Conservation (phyloP, 2,329 filamentous ascomycete species). For the Tolypocladium inflatum region DNA sequence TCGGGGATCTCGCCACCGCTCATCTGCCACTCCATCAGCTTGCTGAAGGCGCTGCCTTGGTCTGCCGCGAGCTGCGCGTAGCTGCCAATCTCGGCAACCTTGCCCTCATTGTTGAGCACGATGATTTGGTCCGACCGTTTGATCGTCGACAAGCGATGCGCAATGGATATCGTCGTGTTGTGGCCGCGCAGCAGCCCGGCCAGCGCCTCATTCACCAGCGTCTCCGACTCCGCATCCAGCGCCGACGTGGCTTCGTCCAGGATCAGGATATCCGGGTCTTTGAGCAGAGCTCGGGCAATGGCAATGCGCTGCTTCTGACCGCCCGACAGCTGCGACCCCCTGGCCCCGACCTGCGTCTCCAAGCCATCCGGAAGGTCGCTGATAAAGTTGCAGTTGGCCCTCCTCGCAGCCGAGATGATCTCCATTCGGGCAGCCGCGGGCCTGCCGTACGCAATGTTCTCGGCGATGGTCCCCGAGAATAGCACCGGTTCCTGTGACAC, state of each 20-base stretch:
- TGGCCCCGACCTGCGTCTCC: constrained; percentile 85
- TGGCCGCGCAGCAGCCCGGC: constrained; percentile 70
- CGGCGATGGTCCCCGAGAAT: constrained; percentile 74
- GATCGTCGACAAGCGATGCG: constrained; percentile 90
- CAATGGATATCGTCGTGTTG: constrained; percentile 96
- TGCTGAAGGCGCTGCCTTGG: constrained; percentile 76
- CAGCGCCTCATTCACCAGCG: constrained; percentile 86
- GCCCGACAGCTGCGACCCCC: constrained; percentile 87
- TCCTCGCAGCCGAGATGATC: constrained; percentile 76
- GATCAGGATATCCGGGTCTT: constrained; percentile 93
- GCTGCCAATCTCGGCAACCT: constrained; percentile 81
- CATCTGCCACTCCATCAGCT: constrained; percentile 98
- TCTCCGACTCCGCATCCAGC: constrained; percentile 92
- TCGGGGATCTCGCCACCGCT: constrained; percentile 62
- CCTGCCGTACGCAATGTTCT: constrained; percentile 87
- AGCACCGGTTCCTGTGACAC: constrained; percentile 94
- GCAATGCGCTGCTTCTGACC: constrained; percentile 98
- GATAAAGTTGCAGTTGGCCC: constrained; percentile 95
- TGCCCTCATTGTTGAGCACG: constrained; percentile 76
- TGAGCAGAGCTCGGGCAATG: constrained; percentile 88
- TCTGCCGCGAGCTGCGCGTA: constrained; percentile 68
- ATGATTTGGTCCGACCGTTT: constrained; percentile 93
- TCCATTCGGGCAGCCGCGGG: constrained; percentile 69
- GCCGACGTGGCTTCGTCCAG: constrained; percentile 95
- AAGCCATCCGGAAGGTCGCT: constrained; percentile 92